A percentile compares a stretch with the other conserved stretches of the same genome.
phyloP scores from a whole-genome alignment of 495 filamentous ascomycete genomes.

The Annulohypoxylon moriforme region DNA sequence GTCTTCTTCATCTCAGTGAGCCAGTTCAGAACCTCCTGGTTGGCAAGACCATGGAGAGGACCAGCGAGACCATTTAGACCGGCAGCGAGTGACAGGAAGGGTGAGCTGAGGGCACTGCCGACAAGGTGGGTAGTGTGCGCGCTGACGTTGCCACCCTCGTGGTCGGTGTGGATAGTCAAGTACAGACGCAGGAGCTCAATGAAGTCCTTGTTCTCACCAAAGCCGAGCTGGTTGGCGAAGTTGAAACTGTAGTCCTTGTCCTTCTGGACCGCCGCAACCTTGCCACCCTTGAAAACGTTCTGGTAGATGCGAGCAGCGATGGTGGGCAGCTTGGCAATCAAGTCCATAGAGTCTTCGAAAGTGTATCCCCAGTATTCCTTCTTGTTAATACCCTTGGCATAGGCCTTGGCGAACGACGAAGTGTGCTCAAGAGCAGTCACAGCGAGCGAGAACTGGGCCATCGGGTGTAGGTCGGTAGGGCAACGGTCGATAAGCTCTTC shows the following conservation, averaged over 20 bases:
- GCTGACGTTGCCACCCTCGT: conserved; percentile 98
- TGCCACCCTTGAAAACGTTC: conserved; percentile 99
- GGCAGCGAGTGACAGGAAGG: conserved; percentile 94
- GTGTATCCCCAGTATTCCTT: conserved; percentile 99
- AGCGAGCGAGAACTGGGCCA: conserved; percentile 98
- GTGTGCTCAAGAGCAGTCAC: conserved; percentile 98
- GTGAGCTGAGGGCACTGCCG: conserved; percentile 95
- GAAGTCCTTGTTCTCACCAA: conserved; percentile 94
- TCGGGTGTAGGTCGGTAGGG: conserved; percentile 97
- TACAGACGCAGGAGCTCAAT: conserved; percentile 98
- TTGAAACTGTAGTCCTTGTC: conserved; percentile 99
- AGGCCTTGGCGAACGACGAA: conserved; percentile 96
- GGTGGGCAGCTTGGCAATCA: conserved; percentile 99
- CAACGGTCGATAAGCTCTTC: conserved; percentile 99
- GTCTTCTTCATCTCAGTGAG: conserved; percentile 98
- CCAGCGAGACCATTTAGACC: conserved; percentile 98
- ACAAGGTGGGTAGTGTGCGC: conserved; percentile 99
- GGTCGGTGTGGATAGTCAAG: conserved; percentile 98
- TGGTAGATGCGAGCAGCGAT: conserved; percentile 99
- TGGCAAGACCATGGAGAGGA: conserved; percentile 97
- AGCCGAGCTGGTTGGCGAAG: conserved; percentile 98
- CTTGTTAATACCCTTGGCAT: conserved; percentile 98
- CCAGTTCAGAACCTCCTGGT: conserved; percentile 99
- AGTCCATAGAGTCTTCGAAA: conserved; percentile 99
- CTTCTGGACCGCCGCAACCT: conserved; percentile 93